Evolutionary conservation across 2,329 filamentous ascomycete species (phyloP), one percentile per base, ranked within the genome.

Genomic region (Alternaria arbusti): DNA sequence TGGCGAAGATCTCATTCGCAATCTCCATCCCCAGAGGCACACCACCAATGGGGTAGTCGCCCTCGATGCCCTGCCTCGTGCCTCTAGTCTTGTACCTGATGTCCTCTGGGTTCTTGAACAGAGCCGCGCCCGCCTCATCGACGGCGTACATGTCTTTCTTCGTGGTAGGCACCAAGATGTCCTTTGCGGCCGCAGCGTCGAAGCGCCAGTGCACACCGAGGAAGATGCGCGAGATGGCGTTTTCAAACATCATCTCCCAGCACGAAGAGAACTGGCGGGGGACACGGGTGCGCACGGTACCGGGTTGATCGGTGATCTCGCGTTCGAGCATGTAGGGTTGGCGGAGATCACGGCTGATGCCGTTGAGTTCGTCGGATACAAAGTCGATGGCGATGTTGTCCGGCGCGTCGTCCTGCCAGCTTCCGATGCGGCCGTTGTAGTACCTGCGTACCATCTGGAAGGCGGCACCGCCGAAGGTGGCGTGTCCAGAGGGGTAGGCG

Each of bases 161-260:
- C 3, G 52, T 57, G 2, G 67, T 67, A 7, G 65, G 67, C 10
- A 70, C 52, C 15, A 70, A 12, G 8, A 70, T 66, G 23, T 73
- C 70, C 25, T 64, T 59, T 4, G 69, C 59, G 6, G 73, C 66
- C 11, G 72, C 73, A 12, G 73, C 73, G 52, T 75, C 73, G 54
- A 74, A 75, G 45, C 70, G 63, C 73, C 72, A 75, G 54, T 75
- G 73, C 2, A 75, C 73, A 13, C 73, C 73, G 2, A 75, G 66
- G 55, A 63, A 75, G 45, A 75, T 64, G 13, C 73, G 73, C 6
- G 70, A 73, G 59, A 74, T 62, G 11, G 71, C 73, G 40, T 72
- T 74, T 36, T 74, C 71, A 32, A 75, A 75, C 49, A 76, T 76
- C 25, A 70, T 65, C 26, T 74, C 71, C 73, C 73, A 76, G 13